Percentiles rank a stretch among this genome's conserved stretches.
phyloP scores from a whole-genome alignment of 768 basidiomycete species.

The Hydnomerulius pinastri region DNA sequence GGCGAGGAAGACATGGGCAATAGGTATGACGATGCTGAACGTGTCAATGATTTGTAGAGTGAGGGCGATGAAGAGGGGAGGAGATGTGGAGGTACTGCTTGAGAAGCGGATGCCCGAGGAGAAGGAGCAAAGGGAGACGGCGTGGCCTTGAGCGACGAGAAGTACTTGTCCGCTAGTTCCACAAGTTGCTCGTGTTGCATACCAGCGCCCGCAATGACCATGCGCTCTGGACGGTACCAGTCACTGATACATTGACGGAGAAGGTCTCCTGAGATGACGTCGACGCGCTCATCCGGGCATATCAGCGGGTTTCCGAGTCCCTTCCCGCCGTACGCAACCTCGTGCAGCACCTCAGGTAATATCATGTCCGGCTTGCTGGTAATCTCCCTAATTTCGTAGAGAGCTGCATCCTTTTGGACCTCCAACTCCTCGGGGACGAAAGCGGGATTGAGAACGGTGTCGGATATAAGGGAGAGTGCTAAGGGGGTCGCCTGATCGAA shows the following conservation, averaged over 20 bases:
- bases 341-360: slow-evolving; percentile 87
- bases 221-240: slow-evolving; percentile 93
- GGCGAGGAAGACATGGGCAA: slow-evolving; percentile 39
- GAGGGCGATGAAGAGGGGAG: slow-evolving; percentile 56
- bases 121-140: slow-evolving; percentile 25
- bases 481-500: slow-evolving; percentile 81
- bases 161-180: slow-evolving; percentile 80
- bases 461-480: slow-evolving; percentile 86
- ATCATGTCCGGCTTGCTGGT: slow-evolving; percentile 89
- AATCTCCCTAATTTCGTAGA: slow-evolving; percentile 90
- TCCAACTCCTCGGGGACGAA: slow-evolving; percentile 79
- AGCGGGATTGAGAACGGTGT: slow-evolving; percentile 81
- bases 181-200: slow-evolving; percentile 90
- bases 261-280: slow-evolving; percentile 58
- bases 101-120: slow-evolving; percentile 31
- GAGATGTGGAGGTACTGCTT: slow-evolving; percentile 54
- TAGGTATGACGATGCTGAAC: slow-evolving; percentile 75
- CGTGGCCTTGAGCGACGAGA: slow-evolving; percentile 61
- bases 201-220: slow-evolving; percentile 94
- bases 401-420: slow-evolving; percentile 81
- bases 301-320: slow-evolving; percentile 90
- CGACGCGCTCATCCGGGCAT: slow-evolving; percentile 84
- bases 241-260: slow-evolving; percentile 66
- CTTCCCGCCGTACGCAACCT: slow-evolving; percentile 74
- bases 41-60: slow-evolving; percentile 66